phyloP scores from a whole-genome alignment of 2,329 filamentous ascomycete genomes.

The Tolypocladium capitatum region DNA sequence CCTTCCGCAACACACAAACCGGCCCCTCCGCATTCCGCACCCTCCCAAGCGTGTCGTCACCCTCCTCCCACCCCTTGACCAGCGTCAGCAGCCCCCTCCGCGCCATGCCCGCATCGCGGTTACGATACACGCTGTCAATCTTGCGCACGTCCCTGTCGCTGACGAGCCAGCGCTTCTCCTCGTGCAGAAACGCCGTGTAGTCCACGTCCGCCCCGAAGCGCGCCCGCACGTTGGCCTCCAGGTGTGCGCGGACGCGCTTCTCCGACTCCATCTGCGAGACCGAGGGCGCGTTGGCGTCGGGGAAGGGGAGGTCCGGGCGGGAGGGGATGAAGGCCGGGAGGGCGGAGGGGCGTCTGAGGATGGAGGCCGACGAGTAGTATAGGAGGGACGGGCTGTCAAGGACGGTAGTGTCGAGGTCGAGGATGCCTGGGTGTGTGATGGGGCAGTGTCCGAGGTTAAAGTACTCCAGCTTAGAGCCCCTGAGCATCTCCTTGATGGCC shows the following conservation, averaged over 20 bases:
- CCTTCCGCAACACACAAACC: no score
- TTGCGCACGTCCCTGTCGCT: constrained; percentile 27
- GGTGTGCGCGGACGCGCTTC: constrained; percentile 16
- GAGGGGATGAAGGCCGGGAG: constrained; percentile 16
- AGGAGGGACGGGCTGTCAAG: constrained; percentile 12
- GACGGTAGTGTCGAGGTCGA: constrained; percentile 7
- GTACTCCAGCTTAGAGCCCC: constrained; percentile 21
- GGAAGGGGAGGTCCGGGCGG: constrained; percentile 10
- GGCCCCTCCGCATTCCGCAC: constrained; percentile 14
- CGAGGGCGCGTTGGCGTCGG: constrained; percentile 11
- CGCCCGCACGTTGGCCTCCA: constrained; percentile 17
- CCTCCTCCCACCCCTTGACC: constrained; percentile 26
- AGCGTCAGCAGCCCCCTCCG: constrained; percentile 20
- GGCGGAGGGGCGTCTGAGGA: constrained; percentile 16
- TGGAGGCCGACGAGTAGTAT: constrained; percentile 22
- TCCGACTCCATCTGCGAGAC: constrained; percentile 13
- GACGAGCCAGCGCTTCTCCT: constrained; percentile 26
- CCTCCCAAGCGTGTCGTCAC: constrained; percentile 22
- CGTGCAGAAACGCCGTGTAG: constrained; percentile 18
- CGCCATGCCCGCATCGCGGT: constrained; percentile 23
- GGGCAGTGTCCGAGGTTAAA: constrained; percentile 27
- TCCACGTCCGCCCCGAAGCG: constrained; percentile 17
- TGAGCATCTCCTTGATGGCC: constrained; percentile 21
- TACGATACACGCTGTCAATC: constrained; percentile 30
- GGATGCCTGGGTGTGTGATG: constrained; percentile 15